Conservation (phyloP, 2,329 filamentous ascomycete species). For the Drechslera avenae region DNA sequence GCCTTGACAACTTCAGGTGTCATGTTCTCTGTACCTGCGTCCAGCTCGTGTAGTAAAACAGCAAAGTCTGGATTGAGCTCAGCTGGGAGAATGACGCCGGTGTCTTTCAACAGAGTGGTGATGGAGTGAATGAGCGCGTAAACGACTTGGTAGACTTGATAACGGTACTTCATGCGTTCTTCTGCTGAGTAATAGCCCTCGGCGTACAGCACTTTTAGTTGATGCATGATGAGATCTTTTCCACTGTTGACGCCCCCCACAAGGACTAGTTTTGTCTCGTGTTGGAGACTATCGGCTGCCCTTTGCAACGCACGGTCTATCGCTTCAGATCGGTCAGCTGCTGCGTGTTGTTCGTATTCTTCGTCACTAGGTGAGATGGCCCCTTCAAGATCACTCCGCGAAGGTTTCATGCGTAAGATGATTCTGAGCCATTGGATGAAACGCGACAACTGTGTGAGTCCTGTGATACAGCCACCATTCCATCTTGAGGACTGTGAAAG, state of each 20-base stretch:
- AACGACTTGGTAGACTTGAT: constrained; percentile 37
- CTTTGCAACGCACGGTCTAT: constrained; percentile 43
- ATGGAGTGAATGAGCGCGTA: constrained; percentile 43
- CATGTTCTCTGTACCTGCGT: constrained; percentile 33
- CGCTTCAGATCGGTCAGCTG: constrained; percentile 41
- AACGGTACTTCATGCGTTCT: constrained; percentile 36
- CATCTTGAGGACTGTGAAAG: constrained; percentile 37
- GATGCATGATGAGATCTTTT: constrained; percentile 45
- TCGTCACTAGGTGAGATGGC: constrained; percentile 33
- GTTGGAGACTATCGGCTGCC: constrained; percentile 39
- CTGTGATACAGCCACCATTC: constrained; percentile 36
- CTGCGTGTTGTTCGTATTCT: constrained; percentile 40
- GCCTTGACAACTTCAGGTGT: constrained; percentile 36
- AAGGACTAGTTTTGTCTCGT: constrained; percentile 44
- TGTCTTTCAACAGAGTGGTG: constrained; percentile 44
- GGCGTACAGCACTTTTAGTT: constrained; percentile 45
- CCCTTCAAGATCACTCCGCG: constrained; percentile 19
- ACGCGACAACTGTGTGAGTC: constrained; percentile 37
- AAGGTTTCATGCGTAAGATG: constrained; percentile 38
- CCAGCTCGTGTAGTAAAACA: constrained; percentile 42
- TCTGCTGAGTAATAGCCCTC: constrained; percentile 40
- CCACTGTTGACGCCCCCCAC: constrained; percentile 38
- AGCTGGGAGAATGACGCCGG: constrained; percentile 35
- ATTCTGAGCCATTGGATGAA: constrained; percentile 42
- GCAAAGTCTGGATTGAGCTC: constrained; percentile 40